A percentile compares a stretch with the other conserved stretches of the same genome.
Conservation (phyloP, 1,284 basidiomycete genomes). For the Tetrapyrgos nigripes region DNA sequence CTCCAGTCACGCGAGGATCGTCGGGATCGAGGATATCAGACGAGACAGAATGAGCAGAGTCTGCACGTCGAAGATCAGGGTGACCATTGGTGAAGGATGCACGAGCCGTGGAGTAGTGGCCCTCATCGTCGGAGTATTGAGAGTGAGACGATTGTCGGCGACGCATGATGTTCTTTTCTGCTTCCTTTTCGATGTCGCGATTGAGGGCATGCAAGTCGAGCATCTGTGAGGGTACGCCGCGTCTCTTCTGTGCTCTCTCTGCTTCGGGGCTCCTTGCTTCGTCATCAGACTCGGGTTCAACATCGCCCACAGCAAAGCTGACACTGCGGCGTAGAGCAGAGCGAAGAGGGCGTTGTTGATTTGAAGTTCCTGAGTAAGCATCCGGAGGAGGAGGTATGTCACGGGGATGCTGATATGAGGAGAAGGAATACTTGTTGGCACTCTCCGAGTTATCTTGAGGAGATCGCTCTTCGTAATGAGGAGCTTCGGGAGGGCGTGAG, state of each 20-base stretch:
- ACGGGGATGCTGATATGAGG: slow-evolving; percentile 64
- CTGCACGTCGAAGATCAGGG: slow-evolving; percentile 17
- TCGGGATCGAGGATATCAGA: slow-evolving; percentile 60
- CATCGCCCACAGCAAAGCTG: slow-evolving; percentile 38
- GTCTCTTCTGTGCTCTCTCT: slow-evolving; percentile 43
- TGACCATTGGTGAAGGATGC: slow-evolving; percentile 30
- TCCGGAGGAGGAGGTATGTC: slow-evolving; percentile 58
- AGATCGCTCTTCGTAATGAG: background rate
- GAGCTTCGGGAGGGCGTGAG: slow-evolving; percentile 14
- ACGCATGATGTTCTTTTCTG: slow-evolving; percentile 25
- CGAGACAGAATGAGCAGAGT: slow-evolving; percentile 36
- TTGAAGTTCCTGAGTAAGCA: slow-evolving; percentile 38
- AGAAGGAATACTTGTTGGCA: slow-evolving; percentile 48
- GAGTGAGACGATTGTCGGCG: slow-evolving; percentile 3
- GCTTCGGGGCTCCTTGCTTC: slow-evolving; percentile 29
- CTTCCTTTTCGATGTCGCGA: slow-evolving; percentile 27
- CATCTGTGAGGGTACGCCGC: slow-evolving; percentile 53
- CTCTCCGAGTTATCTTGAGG: slow-evolving; percentile 17
- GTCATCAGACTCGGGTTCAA: slow-evolving; percentile 27
- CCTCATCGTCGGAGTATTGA: slow-evolving; percentile 11
- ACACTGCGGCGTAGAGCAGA: slow-evolving; percentile 34
- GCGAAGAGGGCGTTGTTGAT: slow-evolving; percentile 23
- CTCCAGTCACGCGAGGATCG: slow-evolving; percentile 57
- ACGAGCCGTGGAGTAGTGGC: too few relatives aligned
- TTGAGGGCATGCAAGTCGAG: slow-evolving; percentile 60